Percentiles rank a stretch among this genome's conserved stretches.
Evolutionary conservation across 1,284 basidiomycete species (phyloP).

Genomic region (Vanrija sp.): DNA sequence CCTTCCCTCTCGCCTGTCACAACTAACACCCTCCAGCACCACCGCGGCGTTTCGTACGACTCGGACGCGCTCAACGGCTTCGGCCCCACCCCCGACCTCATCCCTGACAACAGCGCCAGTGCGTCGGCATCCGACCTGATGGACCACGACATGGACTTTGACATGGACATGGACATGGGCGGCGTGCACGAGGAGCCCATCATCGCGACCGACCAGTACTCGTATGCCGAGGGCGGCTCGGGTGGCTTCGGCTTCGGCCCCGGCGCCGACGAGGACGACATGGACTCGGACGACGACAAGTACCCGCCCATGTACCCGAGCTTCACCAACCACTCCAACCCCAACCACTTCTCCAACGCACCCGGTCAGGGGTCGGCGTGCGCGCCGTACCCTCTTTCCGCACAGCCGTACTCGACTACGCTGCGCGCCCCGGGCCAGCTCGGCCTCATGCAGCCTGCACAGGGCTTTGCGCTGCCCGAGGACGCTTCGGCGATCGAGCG

Average conservation of each 20-base stretch:
- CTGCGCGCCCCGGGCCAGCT: constrained; percentile 27
- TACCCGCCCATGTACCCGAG: constrained; percentile 15
- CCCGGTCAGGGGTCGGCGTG: constrained; percentile 7
- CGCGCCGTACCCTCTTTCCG: constrained; percentile 24
- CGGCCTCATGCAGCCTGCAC: constrained; percentile 40
- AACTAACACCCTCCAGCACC: constrained; percentile 7
- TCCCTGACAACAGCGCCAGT: constrained; percentile 25
- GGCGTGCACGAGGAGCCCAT: constrained; percentile 1
- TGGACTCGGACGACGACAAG: constrained; percentile 20
- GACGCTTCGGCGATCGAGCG: constrained; percentile 34
- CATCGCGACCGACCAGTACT: constrained; percentile 13
- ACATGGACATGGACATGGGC: constrained; percentile 23
- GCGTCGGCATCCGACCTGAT: constrained; percentile 20
- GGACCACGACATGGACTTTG: constrained; percentile 39
- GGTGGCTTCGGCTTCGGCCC: constrained; percentile 46
- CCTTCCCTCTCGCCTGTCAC: neutral
- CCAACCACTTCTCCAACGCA: constrained; percentile 12
- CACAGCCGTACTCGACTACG: constrained; percentile 40
- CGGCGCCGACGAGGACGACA: constrained; percentile 43
- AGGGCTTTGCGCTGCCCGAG: constrained; percentile 17
- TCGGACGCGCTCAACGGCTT: constrained; percentile 9
- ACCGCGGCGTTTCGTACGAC: constrained; percentile 9
- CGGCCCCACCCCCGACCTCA: constrained; percentile 32
- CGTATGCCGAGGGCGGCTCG: constrained; percentile 27
- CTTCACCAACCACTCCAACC: constrained; percentile 7